These are phyloP conservation scores for Acacia crassicarpa DNA, from an alignment of 306 rosid genomes.

Conservation along the genomic window DNA sequence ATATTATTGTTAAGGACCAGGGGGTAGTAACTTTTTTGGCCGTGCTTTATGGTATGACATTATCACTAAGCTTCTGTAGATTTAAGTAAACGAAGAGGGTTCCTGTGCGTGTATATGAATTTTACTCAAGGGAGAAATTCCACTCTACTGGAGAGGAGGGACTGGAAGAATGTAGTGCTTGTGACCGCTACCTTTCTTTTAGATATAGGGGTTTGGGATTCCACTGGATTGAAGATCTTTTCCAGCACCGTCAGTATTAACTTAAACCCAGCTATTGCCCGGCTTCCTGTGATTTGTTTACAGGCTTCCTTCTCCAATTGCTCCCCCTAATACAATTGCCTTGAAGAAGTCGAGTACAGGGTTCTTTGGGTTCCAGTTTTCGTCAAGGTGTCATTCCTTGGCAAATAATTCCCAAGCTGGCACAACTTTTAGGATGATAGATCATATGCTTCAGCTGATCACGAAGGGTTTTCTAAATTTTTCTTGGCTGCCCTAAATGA, in stretches of 20 bases:
- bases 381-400: neutral
- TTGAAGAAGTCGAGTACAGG: neutral
- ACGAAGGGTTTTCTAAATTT: neutral
- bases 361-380: neutral
- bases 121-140: neutral
- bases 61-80: neutral
- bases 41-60: no score
- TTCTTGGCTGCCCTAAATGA: neutral
- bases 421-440: neutral
- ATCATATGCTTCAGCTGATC: neutral
- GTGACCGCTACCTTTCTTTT: neutral
- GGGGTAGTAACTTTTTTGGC: neutral
- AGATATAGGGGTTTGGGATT: neutral
- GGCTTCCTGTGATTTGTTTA: neutral
- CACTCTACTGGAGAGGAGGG: neutral
- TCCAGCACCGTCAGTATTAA: neutral
- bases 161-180: neutral
- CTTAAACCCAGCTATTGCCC: neutral
- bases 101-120: neutral
- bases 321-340: neutral
- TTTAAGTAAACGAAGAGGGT: conserved; percentile 14
- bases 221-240: neutral
- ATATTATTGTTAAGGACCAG: no score
- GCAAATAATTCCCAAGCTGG: neutral
- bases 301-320: neutral